Evolutionary conservation across 73 alveolate genomes (phyloP).

Genomic region (Paramecium primaurelia): DNA sequence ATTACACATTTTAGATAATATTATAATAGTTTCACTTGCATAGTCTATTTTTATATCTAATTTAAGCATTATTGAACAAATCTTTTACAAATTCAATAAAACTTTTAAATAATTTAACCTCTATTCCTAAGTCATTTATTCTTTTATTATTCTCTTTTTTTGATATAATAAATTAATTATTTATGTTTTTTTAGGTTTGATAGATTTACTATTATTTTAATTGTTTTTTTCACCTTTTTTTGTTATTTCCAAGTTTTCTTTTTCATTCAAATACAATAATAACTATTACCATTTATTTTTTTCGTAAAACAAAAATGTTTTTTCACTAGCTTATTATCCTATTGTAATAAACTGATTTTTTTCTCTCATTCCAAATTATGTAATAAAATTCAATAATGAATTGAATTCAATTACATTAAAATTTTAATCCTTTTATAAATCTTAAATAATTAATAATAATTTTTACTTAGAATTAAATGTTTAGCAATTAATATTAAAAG

Average conservation of each 20-base stretch:
- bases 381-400: background rate
- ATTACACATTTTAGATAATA: conserved; percentile 25
- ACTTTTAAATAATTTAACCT: conserved; percentile 26
- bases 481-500: background rate
- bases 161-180: background rate
- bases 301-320: conserved; percentile 30
- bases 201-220: background rate
- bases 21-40: conserved; percentile 10
- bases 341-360: background rate
- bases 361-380: conserved; percentile 8
- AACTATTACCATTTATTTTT: background rate
- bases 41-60: conserved; percentile 12
- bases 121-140: background rate
- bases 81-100: background rate
- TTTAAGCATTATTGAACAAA: conserved; percentile 23
- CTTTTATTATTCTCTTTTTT: background rate
- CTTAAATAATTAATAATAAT: background rate
- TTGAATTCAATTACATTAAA: background rate
- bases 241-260: background rate
- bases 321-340: conserved; percentile 3
- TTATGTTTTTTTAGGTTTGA: background rate
- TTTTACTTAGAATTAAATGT: background rate
- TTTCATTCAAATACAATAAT: background rate
- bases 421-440: background rate
- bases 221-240: background rate